Percentiles rank a stretch among this genome's conserved stretches.
Conservation (phyloP, 2,329 filamentous ascomycete species). For the Venturia oleaginea region DNA sequence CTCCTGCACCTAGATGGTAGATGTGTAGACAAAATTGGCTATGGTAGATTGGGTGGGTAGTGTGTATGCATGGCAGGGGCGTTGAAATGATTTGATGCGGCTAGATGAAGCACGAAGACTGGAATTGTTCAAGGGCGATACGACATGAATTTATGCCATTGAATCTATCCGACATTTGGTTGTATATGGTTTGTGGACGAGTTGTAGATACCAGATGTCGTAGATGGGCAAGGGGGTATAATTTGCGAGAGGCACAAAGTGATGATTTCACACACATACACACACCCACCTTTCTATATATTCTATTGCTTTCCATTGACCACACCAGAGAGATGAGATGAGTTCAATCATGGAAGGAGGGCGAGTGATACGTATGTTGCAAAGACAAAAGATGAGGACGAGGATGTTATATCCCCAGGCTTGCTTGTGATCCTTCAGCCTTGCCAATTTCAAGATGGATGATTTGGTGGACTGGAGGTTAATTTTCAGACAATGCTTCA, state of each 20-base stretch:
- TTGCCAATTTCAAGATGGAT: background rate
- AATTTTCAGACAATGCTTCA: background rate
- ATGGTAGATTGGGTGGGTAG: background rate
- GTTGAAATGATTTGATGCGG: background rate
- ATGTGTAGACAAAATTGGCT: background rate
- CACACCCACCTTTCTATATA: no score
- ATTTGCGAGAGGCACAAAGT: background rate
- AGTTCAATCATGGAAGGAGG: no score
- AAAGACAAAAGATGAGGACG: no score
- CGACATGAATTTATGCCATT: background rate
- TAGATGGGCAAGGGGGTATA: no score
- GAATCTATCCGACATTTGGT: background rate
- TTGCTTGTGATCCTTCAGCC: background rate
- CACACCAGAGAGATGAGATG: background rate
- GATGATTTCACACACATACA: background rate
- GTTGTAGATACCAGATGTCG: background rate
- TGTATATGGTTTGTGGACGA: background rate
- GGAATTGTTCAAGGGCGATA: background rate
- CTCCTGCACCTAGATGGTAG: background rate
- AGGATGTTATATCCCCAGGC: no score
- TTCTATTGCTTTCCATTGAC: background rate
- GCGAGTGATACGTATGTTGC: no score
- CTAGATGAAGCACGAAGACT: background rate
- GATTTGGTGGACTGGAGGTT: background rate
- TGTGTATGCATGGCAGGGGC: background rate